A percentile compares a stretch with the other conserved stretches of the same genome.
Conservation (phyloP, 192 early-diverging fungal genomes). For the Radiomyces spectabilis region DNA sequence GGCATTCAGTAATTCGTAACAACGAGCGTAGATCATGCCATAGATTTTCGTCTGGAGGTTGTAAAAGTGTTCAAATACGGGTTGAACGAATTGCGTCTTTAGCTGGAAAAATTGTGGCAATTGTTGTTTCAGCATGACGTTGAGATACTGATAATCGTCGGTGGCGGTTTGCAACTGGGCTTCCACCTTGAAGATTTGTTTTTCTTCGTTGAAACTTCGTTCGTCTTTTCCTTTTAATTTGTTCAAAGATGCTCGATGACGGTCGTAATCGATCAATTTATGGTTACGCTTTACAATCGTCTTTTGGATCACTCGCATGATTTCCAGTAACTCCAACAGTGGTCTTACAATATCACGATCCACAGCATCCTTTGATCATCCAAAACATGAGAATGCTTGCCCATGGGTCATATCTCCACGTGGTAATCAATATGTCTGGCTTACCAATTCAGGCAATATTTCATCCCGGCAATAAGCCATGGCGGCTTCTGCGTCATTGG, state of each 20-base stretch:
- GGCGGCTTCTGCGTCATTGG: constrained; percentile 42
- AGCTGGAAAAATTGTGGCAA: constrained; percentile 75
- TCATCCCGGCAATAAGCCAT: constrained; percentile 42
- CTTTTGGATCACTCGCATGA: constrained; percentile 75
- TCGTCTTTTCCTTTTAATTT: constrained; percentile 70
- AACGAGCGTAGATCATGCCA: constrained; percentile 53
- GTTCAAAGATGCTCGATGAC: constrained; percentile 60
- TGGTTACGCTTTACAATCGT: constrained; percentile 85
- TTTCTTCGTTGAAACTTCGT: constrained; percentile 54
- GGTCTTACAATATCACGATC: constrained; percentile 77
- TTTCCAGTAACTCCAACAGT: constrained; percentile 59
- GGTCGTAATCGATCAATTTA: constrained; percentile 92
- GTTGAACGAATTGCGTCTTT: constrained; percentile 73
- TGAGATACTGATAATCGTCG: constrained; percentile 77
- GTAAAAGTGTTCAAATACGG: constrained; percentile 81
- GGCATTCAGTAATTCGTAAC: constrained; percentile 41
- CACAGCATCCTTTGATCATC: constrained; percentile 53
- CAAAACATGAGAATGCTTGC: background rate
- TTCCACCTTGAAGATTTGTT: constrained; percentile 51
- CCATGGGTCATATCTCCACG: background rate
- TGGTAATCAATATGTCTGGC: background rate
- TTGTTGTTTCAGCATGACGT: constrained; percentile 72
- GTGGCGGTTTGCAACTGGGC: constrained; percentile 68
- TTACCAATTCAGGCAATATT: constrained; percentile 59
- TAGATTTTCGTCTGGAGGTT: constrained; percentile 76